Evolutionary conservation across 2,329 filamentous ascomycete genomes (phyloP).

Genomic region (Pseudogymnoascus sp.): DNA sequence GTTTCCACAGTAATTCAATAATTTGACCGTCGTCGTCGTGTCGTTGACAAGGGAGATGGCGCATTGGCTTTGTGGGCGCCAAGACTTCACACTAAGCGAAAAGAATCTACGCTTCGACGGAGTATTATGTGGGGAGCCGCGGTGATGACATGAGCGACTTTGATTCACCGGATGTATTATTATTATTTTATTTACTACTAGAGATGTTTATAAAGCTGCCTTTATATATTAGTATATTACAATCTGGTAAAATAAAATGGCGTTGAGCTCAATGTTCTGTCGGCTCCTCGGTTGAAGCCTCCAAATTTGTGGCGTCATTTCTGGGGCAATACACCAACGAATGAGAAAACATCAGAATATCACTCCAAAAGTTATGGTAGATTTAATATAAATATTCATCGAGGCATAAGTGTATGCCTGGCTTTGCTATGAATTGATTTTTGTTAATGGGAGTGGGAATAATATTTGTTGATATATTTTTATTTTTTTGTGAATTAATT

Average conservation of each 20-base stretch:
- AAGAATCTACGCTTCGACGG: conserved; percentile 5
- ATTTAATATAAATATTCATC: not conserved
- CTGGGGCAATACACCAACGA: not conserved
- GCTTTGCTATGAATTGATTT: not conserved
- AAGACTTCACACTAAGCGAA: conserved; percentile 21
- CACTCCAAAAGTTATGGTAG: not conserved
- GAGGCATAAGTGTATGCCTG: not conserved
- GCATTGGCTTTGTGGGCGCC: conserved; percentile 19
- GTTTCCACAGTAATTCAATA: conserved; percentile 13
- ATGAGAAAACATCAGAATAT: not conserved
- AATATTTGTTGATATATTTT: conserved; percentile 27
- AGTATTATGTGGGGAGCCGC: conserved; percentile 5
- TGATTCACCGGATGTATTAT: not conserved
- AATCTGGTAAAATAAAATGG: not conserved
- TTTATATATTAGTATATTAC: not conserved
- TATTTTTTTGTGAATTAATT: not conserved
- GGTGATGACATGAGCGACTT: conserved; percentile 1
- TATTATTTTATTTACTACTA: not conserved
- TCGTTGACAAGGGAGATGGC: conserved; percentile 12
- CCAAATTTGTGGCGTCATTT: not conserved
- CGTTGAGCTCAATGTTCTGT: not conserved
- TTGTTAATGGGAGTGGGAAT: not conserved
- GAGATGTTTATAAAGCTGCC: not conserved
- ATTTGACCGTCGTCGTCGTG: conserved; percentile 15
- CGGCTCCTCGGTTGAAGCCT: not conserved